Base-by-base conservation (phyloP, 805 yeast species). In the Alloascoidea hylecoeti region DNA sequence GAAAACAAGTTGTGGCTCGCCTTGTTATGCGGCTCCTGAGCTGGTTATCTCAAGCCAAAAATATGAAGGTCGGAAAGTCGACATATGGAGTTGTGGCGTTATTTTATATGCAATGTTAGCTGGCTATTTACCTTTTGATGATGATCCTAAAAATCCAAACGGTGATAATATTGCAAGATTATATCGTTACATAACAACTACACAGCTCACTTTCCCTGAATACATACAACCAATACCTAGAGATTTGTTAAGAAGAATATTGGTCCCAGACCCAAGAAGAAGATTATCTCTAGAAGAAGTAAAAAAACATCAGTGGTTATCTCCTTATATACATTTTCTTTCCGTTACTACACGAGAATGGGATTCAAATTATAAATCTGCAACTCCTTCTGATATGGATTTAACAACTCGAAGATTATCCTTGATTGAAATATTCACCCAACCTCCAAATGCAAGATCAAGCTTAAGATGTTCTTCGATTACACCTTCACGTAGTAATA, bases 21-120 rank as follows among this genome's bases (percentile, higher is more conserved):
- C 98, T 1, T 89, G 98, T 56, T 89, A 89, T 57, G 98, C 98
- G 0, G 98, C 98, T 1, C 98, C 98, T 0, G 98, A 92, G 54
- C 62, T 92, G 41, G 98, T 92, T 2, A 78, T 88, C 19, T 79
- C 89, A 9, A 83, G 77, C 44, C 71, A 76, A 39, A 86, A 94
- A 13, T 92, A 92, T 54, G 85, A 82, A 47, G 96, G 95, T 16
- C 72, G 85, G 44, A 86, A 85, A 57, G 96, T 85, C 19, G 98
- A 92, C 58, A 80, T 88, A 33, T 92, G 98, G 98, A 84, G 96
- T 0, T 75, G 95, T 49, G 98, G 98, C 42, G 88, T 92, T 18
- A 92, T 92, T 39, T 61, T 92, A 34, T 92, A 86, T 53, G 96
- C 97, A 6, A 92, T 92, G 95, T 65, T 92, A 36, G 89, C 97